Percentiles rank a stretch among this genome's conserved stretches.
Conservation (phyloP, 106 monocot genomes). For the Allium fistulosum region DNA sequence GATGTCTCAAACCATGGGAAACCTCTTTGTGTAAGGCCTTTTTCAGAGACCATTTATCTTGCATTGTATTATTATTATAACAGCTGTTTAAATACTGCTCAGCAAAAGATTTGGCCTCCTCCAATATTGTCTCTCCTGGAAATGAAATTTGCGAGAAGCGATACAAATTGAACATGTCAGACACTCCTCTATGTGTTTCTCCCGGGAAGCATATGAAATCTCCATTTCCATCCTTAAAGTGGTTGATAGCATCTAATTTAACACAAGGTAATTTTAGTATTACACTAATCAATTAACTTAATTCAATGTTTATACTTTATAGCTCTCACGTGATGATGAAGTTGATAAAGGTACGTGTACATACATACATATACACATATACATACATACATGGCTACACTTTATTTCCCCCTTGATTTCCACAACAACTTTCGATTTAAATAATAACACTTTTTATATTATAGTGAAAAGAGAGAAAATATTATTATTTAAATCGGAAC, state of each 20-base stretch:
- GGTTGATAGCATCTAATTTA: constrained; percentile 11
- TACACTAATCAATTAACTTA: no score
- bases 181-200: constrained; percentile 26
- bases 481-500: no score
- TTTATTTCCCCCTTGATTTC: no score
- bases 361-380: no score
- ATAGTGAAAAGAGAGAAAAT: no score
- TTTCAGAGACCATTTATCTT: constrained; percentile 27
- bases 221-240: constrained; percentile 11
- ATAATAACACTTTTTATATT: no score
- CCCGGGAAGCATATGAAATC: constrained; percentile 21
- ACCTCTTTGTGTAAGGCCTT: constrained; percentile 23
- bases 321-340: no score
- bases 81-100: constrained; percentile 8
- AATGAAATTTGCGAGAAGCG: constrained; percentile 25
- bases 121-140: constrained; percentile 30
- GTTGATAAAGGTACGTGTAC: no score
- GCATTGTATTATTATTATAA: constrained; percentile 5
- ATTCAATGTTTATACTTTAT: no score
- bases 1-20: constrained; percentile 3
- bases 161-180: constrained; percentile 34
- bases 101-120: constrained; percentile 18
- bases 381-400: no score
- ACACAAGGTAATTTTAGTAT: no score
- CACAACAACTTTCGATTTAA: no score